Evolutionary conservation across 2,329 filamentous ascomycete species (phyloP).

Genomic region (Xylariales sp.): DNA sequence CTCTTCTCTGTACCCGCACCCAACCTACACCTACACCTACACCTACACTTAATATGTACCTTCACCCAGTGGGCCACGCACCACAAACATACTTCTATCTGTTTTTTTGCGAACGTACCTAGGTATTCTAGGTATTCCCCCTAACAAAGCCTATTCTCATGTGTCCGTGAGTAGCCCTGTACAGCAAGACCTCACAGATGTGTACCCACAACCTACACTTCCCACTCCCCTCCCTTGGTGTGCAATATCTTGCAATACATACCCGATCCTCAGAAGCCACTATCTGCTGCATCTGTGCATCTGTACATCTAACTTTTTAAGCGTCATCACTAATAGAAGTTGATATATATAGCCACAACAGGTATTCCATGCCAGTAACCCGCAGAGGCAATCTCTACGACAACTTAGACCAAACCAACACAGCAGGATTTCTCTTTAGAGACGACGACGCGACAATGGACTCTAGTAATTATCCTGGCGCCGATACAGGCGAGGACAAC

Average conservation of each 20-base stretch:
- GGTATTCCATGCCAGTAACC: slow-evolving; percentile 93
- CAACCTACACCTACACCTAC: no score
- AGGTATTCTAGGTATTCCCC: background rate
- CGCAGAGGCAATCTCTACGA: slow-evolving; percentile 75
- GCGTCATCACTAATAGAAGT: slow-evolving; percentile 34
- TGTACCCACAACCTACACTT: no score
- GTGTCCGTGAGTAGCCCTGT: background rate
- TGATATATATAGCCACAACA: slow-evolving; percentile 73
- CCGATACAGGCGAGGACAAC: slow-evolving; percentile 81
- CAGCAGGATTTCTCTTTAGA: slow-evolving; percentile 85
- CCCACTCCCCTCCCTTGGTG: no score
- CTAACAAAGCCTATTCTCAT: background rate
- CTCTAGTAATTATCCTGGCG: slow-evolving; percentile 75
- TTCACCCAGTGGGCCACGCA: background rate
- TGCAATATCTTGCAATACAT: background rate
- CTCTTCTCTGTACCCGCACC: no score
- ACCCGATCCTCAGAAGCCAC: background rate
- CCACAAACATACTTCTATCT: background rate
- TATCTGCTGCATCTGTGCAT: slow-evolving; percentile 3
- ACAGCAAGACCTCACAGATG: no score
- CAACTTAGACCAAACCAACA: slow-evolving; percentile 84
- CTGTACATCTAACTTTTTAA: background rate
- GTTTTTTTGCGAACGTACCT: slow-evolving; percentile 3
- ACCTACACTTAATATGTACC: background rate
- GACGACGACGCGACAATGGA: slow-evolving; percentile 76